phyloP scores from a whole-genome alignment of 306 rosid species.

The Urtica urens region DNA sequence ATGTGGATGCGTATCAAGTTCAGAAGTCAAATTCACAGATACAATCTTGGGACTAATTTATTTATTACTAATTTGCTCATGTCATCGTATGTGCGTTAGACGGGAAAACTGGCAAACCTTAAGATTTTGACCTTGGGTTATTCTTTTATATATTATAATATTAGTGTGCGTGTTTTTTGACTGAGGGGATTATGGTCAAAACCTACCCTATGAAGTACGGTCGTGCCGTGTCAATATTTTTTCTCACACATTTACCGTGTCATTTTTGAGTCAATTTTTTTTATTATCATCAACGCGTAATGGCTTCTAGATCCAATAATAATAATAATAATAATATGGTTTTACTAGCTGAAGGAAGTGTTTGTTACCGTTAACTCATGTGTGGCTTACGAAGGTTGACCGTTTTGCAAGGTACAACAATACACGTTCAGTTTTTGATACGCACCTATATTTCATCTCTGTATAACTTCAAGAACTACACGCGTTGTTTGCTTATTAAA shows the following conservation, averaged over 20 bases:
- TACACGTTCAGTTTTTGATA: neutral
- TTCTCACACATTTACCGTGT: neutral
- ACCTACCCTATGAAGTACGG: neutral
- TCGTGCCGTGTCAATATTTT: neutral
- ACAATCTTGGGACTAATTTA: neutral
- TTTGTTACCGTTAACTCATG: conserved; percentile 8
- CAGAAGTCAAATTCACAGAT: neutral
- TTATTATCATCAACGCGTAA: neutral
- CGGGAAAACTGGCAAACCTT: neutral
- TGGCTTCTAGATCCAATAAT: conserved; percentile 5
- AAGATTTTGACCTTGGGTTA: neutral
- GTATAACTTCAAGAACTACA: conserved; percentile 1
- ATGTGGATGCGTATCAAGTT: neutral
- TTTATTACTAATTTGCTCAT: too few species aligned
- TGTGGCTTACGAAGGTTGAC: neutral
- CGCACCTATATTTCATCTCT: neutral
- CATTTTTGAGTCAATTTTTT: neutral
- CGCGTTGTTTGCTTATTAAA: neutral
- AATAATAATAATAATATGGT: conserved; percentile 4
- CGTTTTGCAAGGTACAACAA: neutral
- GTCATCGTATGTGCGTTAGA: too few species aligned
- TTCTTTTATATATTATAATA: neutral
- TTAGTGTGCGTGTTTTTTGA: too few species aligned
- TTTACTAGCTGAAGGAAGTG: conserved; percentile 10
- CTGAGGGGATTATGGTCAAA: neutral